phyloP scores from a whole-genome alignment of 2,329 filamentous ascomycete genomes.

The Trichoderma lentiforme region DNA sequence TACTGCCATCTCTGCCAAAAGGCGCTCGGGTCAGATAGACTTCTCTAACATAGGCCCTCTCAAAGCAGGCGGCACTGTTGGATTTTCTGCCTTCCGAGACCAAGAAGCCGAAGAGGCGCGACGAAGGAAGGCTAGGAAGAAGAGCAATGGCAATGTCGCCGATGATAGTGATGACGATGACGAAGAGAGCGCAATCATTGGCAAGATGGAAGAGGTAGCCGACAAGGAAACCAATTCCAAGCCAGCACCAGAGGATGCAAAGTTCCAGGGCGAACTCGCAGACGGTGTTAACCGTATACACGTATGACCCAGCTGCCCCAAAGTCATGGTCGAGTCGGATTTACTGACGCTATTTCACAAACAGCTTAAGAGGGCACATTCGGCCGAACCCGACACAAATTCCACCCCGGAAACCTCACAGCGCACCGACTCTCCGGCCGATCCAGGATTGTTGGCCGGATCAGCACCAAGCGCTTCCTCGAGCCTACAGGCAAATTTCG shows the following conservation, averaged over 20 bases:
- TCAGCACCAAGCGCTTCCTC: constrained; percentile 25
- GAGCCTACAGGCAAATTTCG: constrained; percentile 28
- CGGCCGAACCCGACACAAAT: constrained; percentile 60
- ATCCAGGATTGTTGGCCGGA: constrained; percentile 14
- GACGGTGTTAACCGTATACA: constrained; percentile 80
- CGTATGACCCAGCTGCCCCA: constrained; percentile 45
- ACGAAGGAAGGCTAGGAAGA: constrained; percentile 58
- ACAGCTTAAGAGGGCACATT: constrained; percentile 79
- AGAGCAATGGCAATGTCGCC: constrained; percentile 63
- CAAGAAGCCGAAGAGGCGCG: constrained; percentile 52
- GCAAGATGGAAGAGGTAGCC: constrained; percentile 62
- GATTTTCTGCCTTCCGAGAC: constrained; percentile 85
- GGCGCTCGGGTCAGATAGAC: constrained; percentile 78
- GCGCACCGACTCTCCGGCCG: constrained; percentile 39
- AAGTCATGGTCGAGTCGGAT: neutral
- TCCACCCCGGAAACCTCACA: constrained; percentile 33
- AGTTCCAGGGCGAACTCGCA: constrained; percentile 69
- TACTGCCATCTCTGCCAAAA: constrained; percentile 62
- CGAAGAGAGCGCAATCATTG: constrained; percentile 58
- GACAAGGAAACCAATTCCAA: constrained; percentile 59
- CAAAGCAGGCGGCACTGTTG: constrained; percentile 82
- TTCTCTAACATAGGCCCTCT: constrained; percentile 81
- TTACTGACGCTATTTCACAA: constrained; percentile 15
- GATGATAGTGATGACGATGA: constrained; percentile 75
- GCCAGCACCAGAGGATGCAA: constrained; percentile 67